Base-by-base conservation (phyloP, 352 stramenopile genomes). In the Phytophthora uliginosa region DNA sequence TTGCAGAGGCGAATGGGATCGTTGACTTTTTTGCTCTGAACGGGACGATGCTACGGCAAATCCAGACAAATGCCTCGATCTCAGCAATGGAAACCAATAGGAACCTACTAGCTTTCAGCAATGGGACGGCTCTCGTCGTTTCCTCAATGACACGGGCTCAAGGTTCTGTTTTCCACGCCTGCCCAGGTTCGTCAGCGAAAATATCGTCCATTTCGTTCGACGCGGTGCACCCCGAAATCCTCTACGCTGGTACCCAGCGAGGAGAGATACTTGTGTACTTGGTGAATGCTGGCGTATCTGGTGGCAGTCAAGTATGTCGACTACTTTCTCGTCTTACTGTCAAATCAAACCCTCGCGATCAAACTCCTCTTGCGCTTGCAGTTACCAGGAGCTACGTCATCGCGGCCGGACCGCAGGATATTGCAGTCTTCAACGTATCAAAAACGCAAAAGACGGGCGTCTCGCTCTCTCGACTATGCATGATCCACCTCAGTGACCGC, bases 201-300 rank as follows among this genome's bases (percentile, higher is more conserved):
- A 69, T 76, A 0, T 59, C 73, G 0, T 90, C 83, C 1, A 81
- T 93, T 36, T 68, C 71, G 3, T 90, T 91, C 38, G 85, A 91
- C 42, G 40, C 67, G 0, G 38, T 69, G 8, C 63, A 83, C 7
- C 59, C 59, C 0, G 80, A 89, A 1, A 54, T 91, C n/a, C 31
- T 93, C 18, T 93, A 87, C 47, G 64, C 59, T 15, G 83, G 83
- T 0, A 91, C 85, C 0, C 40, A 68, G 0, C 38, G 68, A n/a
- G 83, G 85, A 10, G 80, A 90, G 33, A 36, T 93, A 13, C 69
- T 93, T 6, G 67, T 73, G 17, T 90, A 85, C 40, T 26, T 42
- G 8, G 59, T 83, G 0, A 51, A 61, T 65, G 36, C 55, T 8
- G 56, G 59, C 6, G 48, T 24, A 26, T 26, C 66, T 31, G 28